Base-by-base conservation (phyloP, 495 filamentous ascomycete species). In the Penicillium odoratum region DNA sequence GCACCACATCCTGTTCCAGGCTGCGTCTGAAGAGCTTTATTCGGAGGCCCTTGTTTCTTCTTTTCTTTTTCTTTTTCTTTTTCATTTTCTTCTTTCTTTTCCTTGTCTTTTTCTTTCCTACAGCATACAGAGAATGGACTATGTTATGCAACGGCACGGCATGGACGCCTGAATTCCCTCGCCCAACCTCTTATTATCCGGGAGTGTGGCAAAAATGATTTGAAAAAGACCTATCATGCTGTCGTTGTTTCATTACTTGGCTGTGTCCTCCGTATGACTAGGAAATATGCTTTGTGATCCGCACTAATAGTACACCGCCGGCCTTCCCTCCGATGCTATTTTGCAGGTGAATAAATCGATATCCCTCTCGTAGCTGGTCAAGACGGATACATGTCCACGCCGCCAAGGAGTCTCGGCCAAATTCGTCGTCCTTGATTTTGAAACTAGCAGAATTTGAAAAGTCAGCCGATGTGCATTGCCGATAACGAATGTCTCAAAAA, bases 381-480 rank as follows among this genome's bases (percentile, higher is more conserved):
- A 97, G 82, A 18, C 91, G 80, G 54, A 96, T 85, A 66, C 92
- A 96, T 7, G 90, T 85, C 93, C 93, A 98, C 10, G 87, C 91
- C 18, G 89, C 90, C 38, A 95, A 67, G 48, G 86, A 78, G 61
- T 96, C 91, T 56, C 81, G 80, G 3, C 85, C 85, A 52, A 93
- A 78, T 61, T 92, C 87, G 57, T 93, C 86, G 64, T 97, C 89
- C 68, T 89, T 85, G 61, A 97, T 79, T 68, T 95, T 89, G 71
- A 97, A 90, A 54, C 93, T 90, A 45, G n/a, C 57, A 46, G 46
- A 48, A 62, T 18, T 44, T n/a, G 42, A 3, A 21, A n/a, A 16
- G 60, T 68, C 15, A 64, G 62, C 46, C 34, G 33, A 10, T 4
- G 38, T 3, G 9, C 29, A 26, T 28, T 44, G 7, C 51, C 26